Conservation (phyloP, 129 eudicot species). For the Pittosporum tobira region DNA sequence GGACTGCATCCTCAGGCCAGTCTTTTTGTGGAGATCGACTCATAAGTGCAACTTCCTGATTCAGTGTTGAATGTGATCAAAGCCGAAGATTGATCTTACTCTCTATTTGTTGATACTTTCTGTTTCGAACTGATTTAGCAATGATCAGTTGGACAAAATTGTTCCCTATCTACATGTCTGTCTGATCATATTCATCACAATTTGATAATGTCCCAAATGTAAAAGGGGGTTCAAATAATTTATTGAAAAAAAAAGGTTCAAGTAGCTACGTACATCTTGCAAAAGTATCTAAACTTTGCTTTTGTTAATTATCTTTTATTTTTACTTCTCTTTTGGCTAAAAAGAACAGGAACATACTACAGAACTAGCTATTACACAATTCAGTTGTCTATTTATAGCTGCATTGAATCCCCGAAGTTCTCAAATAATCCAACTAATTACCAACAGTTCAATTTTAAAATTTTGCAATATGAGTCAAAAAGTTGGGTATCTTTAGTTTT, state of each 20-base stretch:
- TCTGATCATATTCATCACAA: not conserved
- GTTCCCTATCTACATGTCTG: not conserved
- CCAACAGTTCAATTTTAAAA: too few relatives aligned
- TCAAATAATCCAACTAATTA: not conserved
- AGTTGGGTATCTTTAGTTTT: too few relatives aligned
- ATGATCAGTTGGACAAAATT: slow-evolving; percentile 3
- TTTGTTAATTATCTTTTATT: not conserved
- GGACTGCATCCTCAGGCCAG: slow-evolving; percentile 98
- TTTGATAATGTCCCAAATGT: not conserved
- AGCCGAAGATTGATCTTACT: not conserved
- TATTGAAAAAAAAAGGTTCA: not conserved
- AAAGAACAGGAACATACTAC: not conserved
- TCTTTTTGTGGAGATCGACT: slow-evolving; percentile 78
- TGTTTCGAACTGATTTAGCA: slow-evolving; percentile 3
- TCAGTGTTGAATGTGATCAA: not conserved
- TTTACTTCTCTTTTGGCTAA: not conserved
- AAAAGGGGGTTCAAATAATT: slow-evolving; percentile 4
- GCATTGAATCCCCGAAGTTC: not conserved
- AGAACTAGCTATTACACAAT: not conserved
- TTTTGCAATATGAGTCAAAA: too few relatives aligned
- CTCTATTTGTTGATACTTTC: not conserved
- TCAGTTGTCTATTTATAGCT: not conserved
- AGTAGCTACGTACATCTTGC: slow-evolving; percentile 4
- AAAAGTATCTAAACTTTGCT: not conserved
- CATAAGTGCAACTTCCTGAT: slow-evolving; percentile 14